These are phyloP conservation scores for Tolypocladium pustulatum DNA, from an alignment of 2,329 filamentous ascomycete species.

Conservation along the genomic window DNA sequence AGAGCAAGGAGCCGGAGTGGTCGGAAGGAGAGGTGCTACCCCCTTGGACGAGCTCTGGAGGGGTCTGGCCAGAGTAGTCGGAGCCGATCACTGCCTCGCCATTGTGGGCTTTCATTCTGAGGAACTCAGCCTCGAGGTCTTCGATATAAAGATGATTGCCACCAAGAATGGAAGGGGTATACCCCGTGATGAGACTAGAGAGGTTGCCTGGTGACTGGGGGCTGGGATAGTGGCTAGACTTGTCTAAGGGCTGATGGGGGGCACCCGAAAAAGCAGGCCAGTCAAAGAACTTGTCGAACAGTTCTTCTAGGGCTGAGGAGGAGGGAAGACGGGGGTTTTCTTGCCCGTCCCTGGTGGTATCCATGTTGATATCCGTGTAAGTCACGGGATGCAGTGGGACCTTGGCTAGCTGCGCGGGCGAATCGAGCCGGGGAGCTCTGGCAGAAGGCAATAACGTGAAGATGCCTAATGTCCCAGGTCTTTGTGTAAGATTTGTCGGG, in stretches of 20 bases:
- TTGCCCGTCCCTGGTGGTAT: conserved; percentile 23
- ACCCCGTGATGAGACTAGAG: conserved; percentile 22
- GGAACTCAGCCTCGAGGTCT: conserved; percentile 17
- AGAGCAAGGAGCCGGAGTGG: conserved; percentile 23
- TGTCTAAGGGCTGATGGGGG: conserved; percentile 17
- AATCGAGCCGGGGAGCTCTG: conserved; percentile 25
- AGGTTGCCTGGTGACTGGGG: conserved; percentile 17
- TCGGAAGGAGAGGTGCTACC: conserved; percentile 30
- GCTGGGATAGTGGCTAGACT: conserved; percentile 16
- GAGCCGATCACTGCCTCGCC: conserved; percentile 20
- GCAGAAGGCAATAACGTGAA: conserved; percentile 28
- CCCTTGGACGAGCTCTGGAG: conserved; percentile 25
- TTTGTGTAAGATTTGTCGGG: conserved; percentile 28
- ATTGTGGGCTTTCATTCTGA: conserved; percentile 23
- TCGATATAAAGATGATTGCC: conserved; percentile 18
- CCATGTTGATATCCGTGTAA: conserved; percentile 30
- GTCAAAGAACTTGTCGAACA: conserved; percentile 27
- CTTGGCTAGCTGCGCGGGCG: conserved; percentile 23
- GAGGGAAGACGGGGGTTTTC: conserved; percentile 25
- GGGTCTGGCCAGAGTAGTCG: conserved; percentile 26
- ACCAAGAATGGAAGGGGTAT: conserved; percentile 20
- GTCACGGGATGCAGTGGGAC: conserved; percentile 32
- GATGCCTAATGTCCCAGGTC: conserved; percentile 27
- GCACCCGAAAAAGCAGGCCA: conserved; percentile 23
- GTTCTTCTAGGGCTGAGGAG: conserved; percentile 20